Percentiles rank a stretch among this genome's conserved stretches.
phyloP scores from a whole-genome alignment of 306 rosid species.

The Glycine soja region DNA sequence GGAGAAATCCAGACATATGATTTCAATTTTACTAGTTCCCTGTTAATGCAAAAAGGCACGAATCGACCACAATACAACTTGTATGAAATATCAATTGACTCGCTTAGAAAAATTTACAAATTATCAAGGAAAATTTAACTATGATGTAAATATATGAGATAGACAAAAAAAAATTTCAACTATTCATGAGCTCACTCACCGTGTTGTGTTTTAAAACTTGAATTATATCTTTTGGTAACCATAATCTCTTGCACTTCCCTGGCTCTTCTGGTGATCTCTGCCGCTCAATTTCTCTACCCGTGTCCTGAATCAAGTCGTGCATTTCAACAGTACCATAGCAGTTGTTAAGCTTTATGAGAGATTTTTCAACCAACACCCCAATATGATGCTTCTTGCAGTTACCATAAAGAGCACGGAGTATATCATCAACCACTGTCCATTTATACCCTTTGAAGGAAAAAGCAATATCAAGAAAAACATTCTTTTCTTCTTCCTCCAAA shows the following conservation, averaged over 20 bases:
- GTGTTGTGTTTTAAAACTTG: background rate
- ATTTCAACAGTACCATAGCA: background rate
- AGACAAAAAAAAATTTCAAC: too few relatives aligned
- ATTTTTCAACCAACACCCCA: background rate
- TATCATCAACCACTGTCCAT: background rate
- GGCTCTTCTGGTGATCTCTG: background rate
- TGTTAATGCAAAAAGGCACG: background rate
- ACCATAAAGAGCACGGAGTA: background rate
- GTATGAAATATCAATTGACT: background rate
- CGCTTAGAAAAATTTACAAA: too few relatives aligned
- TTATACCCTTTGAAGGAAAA: background rate
- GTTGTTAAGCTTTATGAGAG: background rate
- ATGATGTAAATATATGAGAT: background rate
- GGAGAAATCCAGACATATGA: background rate
- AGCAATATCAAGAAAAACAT: too few relatives aligned
- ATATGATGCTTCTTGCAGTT: background rate
- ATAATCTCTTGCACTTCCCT: background rate
- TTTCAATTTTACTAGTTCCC: background rate
- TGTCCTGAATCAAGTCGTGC: background rate
- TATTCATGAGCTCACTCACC: too few relatives aligned
- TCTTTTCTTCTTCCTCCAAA: background rate
- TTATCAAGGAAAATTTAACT: background rate
- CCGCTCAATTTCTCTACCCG: background rate
- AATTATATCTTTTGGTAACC: background rate
- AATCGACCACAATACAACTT: too few relatives aligned